A percentile compares a stretch with the other conserved stretches of the same genome.
Conservation (phyloP, 257 asterid genomes). For the Echites panduratus region DNA sequence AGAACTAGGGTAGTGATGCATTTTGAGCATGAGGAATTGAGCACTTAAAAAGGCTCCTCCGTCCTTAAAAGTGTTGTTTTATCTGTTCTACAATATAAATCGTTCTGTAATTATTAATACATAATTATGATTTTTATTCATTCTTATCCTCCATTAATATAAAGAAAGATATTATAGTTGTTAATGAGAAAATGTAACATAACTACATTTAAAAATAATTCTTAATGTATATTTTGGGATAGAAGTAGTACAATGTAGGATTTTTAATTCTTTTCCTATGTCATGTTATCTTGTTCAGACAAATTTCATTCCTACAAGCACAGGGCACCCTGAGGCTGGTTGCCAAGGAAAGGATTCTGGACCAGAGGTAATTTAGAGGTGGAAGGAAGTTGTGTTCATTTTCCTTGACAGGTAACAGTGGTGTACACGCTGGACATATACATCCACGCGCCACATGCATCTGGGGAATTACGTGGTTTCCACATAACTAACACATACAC, state of each 20-base stretch:
- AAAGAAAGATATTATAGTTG: too few relatives aligned
- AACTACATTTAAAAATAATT: too few relatives aligned
- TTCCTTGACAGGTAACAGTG: background rate
- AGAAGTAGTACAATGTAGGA: too few relatives aligned
- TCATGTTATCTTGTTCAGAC: slow-evolving; percentile 10
- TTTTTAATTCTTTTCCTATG: background rate
- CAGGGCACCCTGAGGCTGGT: background rate
- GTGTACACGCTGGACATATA: background rate
- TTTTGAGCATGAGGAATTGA: background rate
- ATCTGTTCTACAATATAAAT: too few relatives aligned
- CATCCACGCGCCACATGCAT: background rate
- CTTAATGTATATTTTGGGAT: too few relatives aligned
- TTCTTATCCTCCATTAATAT: too few relatives aligned
- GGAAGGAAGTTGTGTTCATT: slow-evolving; percentile 3
- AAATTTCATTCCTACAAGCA: background rate
- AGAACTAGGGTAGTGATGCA: background rate
- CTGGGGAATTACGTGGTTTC: slow-evolving; percentile 6
- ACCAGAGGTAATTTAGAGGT: slow-evolving; percentile 1
- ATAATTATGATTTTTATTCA: too few relatives aligned
- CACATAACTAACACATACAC: slow-evolving; percentile 7
- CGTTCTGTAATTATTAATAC: too few relatives aligned
- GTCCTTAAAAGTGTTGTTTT: too few relatives aligned
- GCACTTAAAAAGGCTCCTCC: background rate
- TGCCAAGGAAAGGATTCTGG: background rate
- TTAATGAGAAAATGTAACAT: too few relatives aligned